phyloP scores from a whole-genome alignment of 352 stramenopile genomes.

The Phytophthora brassicae region DNA sequence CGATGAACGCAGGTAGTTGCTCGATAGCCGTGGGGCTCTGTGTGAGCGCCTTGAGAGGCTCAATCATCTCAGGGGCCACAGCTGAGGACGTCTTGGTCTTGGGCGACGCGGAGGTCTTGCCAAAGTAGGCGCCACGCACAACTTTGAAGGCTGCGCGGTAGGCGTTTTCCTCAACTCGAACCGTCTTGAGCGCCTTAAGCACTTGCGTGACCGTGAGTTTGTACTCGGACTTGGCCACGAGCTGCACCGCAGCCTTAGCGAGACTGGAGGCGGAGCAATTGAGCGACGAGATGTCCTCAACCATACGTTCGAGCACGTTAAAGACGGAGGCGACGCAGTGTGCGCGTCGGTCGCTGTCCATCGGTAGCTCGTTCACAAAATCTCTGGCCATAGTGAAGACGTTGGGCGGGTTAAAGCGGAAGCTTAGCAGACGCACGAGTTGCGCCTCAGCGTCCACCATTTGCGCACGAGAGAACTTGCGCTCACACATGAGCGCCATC shows the following conservation, averaged over 20 bases:
- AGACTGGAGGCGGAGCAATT: constrained; percentile 45
- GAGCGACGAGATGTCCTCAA: constrained; percentile 38
- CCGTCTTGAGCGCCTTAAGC: constrained; percentile 23
- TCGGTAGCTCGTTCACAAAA: constrained; percentile 47
- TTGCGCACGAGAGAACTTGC: constrained; percentile 65
- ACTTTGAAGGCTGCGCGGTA: constrained; percentile 40
- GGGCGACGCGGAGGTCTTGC: not conserved
- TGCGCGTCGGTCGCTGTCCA: constrained; percentile 18
- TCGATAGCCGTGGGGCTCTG: constrained; percentile 41
- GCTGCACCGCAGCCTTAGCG: constrained; percentile 47
- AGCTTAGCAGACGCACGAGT: constrained; percentile 55
- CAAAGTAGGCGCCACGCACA: constrained; percentile 38
- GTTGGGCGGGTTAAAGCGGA: constrained; percentile 70
- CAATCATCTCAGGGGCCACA: constrained; percentile 18
- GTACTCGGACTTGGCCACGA: constrained; percentile 43
- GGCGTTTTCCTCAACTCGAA: constrained; percentile 24
- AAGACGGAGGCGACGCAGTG: constrained; percentile 44
- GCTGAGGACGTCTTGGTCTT: constrained; percentile 19
- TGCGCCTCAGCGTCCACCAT: constrained; percentile 62
- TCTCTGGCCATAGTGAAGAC: constrained; percentile 66
- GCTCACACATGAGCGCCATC: constrained; percentile 72
- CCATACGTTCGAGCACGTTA: constrained; percentile 39
- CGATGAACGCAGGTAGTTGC: constrained; percentile 15
- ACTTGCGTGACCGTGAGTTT: constrained; percentile 28
- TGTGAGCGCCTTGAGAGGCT: constrained; percentile 29